Conservation (phyloP, 1,284 basidiomycete species). For the Ganoderma lucidum region DNA sequence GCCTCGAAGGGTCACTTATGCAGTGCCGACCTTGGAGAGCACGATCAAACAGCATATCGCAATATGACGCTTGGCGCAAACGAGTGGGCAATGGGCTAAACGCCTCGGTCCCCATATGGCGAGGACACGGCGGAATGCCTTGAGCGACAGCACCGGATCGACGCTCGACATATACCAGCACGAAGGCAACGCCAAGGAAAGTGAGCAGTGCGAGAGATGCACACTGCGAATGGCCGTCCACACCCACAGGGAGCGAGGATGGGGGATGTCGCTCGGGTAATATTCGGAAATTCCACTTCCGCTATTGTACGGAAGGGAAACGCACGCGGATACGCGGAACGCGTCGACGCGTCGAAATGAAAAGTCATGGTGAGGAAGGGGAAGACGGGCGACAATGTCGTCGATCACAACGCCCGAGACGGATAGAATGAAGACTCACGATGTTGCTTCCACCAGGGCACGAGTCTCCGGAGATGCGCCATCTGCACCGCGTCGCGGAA, state of each 20-base stretch:
- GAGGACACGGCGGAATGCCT: no score
- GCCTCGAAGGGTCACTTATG: not conserved
- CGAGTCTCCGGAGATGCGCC: slow-evolving; percentile 66
- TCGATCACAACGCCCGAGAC: not conserved
- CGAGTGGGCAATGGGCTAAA: no score
- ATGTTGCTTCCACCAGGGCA: slow-evolving; percentile 52
- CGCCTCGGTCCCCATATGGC: no score
- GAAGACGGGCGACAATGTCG: not conserved
- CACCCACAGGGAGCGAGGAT: not conserved
- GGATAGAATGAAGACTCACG: slow-evolving; percentile 46
- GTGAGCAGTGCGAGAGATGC: not conserved
- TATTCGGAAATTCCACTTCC: slow-evolving; percentile 4
- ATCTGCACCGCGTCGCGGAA: slow-evolving; percentile 62
- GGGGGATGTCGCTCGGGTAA: slow-evolving; percentile 5
- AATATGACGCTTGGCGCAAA: no score
- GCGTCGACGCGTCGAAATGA: slow-evolving; percentile 24
- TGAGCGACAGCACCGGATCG: no score
- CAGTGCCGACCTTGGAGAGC: no score
- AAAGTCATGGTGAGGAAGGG: not conserved
- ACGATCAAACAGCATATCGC: no score
- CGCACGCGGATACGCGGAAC: slow-evolving; percentile 6
- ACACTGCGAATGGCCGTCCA: not conserved
- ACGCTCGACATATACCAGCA: no score
- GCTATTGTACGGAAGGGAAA: not conserved
- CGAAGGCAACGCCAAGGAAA: no score